Conservation (phyloP, 345 rosid species). For the Sisymbrium altissimum region DNA sequence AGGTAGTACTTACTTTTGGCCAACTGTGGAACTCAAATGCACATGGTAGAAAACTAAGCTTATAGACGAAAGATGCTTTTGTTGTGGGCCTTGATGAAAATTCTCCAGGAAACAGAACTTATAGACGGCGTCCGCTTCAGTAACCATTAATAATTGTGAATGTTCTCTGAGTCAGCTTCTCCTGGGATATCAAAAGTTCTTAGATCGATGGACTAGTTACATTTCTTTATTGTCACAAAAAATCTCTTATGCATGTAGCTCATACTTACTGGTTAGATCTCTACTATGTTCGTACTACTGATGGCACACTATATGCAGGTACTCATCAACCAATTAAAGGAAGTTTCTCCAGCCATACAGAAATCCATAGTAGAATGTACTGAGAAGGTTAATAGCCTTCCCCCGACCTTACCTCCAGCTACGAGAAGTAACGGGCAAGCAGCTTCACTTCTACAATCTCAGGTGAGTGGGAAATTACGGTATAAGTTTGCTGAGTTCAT, state of each 20-base stretch:
- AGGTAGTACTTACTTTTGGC: neutral
- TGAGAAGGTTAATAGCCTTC: constrained; percentile 66
- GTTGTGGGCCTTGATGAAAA: neutral
- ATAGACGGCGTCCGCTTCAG: neutral
- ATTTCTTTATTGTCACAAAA: neutral
- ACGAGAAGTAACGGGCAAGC: constrained; percentile 56
- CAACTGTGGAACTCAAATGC: constrained; percentile 13
- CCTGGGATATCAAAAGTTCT: neutral
- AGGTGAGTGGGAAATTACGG: constrained; percentile 70
- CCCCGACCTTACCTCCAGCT: constrained; percentile 64
- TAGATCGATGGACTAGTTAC: neutral
- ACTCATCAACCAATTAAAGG: constrained; percentile 88
- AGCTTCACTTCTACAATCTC: constrained; percentile 64
- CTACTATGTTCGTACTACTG: constrained; percentile 9
- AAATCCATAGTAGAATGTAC: constrained; percentile 80
- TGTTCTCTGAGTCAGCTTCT: neutral
- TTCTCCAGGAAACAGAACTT: neutral
- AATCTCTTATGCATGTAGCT: neutral
- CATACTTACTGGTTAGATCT: neutral
- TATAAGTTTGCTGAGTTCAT: constrained; percentile 30
- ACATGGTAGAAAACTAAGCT: neutral
- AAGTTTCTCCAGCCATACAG: constrained; percentile 87
- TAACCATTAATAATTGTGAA: neutral
- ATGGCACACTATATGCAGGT: constrained; percentile 53
- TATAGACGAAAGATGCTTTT: neutral